phyloP scores from a whole-genome alignment of 2,329 filamentous ascomycete species.

The Emydomyces testavorans region DNA sequence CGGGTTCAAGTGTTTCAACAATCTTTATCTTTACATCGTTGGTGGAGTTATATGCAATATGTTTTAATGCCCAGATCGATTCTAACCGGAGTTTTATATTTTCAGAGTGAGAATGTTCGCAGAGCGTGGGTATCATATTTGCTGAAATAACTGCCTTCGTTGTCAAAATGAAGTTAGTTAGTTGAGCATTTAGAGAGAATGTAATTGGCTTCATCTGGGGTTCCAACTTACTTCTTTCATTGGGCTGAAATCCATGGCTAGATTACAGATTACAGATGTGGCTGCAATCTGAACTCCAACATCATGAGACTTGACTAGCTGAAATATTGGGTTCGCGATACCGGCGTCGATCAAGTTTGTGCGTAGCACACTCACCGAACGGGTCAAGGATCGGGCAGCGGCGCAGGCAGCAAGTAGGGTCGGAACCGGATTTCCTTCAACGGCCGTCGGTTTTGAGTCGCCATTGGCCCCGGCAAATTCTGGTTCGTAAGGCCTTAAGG shows the following conservation, averaged over 20 bases:
- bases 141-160: slow-evolving; percentile 58
- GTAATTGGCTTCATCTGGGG: neutral
- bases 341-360: slow-evolving; percentile 80
- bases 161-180: slow-evolving; percentile 15
- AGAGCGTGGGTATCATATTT: slow-evolving; percentile 65
- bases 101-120: slow-evolving; percentile 69
- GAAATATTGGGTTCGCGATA: slow-evolving; percentile 64
- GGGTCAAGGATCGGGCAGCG: slow-evolving; percentile 65
- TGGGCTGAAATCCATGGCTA: slow-evolving; percentile 79
- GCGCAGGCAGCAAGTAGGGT: slow-evolving; percentile 81
- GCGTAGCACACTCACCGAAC: slow-evolving; percentile 71
- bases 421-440: slow-evolving; percentile 64
- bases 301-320: slow-evolving; percentile 61
- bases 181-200: neutral
- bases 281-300: slow-evolving; percentile 75
- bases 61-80: slow-evolving; percentile 87
- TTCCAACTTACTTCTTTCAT: slow-evolving; percentile 62
- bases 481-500: slow-evolving; percentile 49
- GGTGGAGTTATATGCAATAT: slow-evolving; percentile 63
- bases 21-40: slow-evolving; percentile 65
- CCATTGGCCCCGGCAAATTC: slow-evolving; percentile 10
- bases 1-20: slow-evolving; percentile 62
- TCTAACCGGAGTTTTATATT: slow-evolving; percentile 71
- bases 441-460: slow-evolving; percentile 26
- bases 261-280: slow-evolving; percentile 70